A percentile compares a stretch with the other conserved stretches of the same genome.
Conservation (phyloP, 345 rosid genomes). For the Hirschfeldia incana region DNA sequence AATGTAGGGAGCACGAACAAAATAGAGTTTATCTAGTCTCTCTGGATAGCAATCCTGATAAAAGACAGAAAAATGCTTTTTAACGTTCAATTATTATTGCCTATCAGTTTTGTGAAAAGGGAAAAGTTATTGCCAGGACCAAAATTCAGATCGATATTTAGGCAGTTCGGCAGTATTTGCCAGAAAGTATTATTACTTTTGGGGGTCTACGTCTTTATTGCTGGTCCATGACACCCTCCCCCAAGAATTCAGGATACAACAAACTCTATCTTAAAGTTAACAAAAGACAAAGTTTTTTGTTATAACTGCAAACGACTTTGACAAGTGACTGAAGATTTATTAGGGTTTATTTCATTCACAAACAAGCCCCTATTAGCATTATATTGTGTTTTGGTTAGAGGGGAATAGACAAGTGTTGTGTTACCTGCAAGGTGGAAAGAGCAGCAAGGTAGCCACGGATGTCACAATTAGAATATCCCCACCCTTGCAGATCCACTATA, state of each 20-base stretch:
- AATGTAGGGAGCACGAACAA: slow-evolving; percentile 72
- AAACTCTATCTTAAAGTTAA: not conserved
- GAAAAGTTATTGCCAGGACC: not conserved
- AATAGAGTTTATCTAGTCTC: slow-evolving; percentile 69
- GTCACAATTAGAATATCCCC: slow-evolving; percentile 85
- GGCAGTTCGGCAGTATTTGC: not conserved
- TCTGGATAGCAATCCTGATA: slow-evolving; percentile 83
- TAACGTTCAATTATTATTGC: not conserved
- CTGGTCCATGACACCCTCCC: not conserved
- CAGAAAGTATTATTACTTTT: not conserved
- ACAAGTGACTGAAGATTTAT: not conserved
- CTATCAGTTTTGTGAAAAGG: not conserved
- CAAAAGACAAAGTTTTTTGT: not conserved
- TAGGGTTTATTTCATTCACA: not conserved
- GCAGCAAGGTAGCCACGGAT: slow-evolving; percentile 71
- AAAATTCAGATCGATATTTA: not conserved
- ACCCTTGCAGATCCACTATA: slow-evolving; percentile 78
- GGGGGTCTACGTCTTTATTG: not conserved
- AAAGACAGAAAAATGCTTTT: not conserved
- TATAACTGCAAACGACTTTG: not conserved
- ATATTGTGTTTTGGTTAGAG: not conserved
- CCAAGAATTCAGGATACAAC: not conserved
- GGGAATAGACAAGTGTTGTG: not conserved
- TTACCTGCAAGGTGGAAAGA: slow-evolving; percentile 77
- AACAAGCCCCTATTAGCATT: not conserved